Conservation (phyloP, 805 yeast genomes). For the Saccharomyces paradoxus region DNA sequence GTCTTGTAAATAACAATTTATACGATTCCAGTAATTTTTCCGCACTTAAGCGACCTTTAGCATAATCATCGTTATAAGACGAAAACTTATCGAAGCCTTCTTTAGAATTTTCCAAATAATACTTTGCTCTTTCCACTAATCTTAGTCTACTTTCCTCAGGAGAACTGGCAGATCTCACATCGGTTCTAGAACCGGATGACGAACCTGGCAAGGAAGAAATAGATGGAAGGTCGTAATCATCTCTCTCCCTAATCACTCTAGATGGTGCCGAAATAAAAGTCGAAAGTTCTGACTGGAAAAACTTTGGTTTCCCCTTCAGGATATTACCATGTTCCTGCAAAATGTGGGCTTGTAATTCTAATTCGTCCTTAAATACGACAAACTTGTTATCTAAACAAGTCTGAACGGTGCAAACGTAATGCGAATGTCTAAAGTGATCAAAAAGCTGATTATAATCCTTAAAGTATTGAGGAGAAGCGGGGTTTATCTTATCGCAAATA, state of each 20-base stretch:
- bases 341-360: slow-evolving; percentile 85
- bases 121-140: slow-evolving; percentile 78
- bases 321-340: slow-evolving; percentile 55
- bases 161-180: slow-evolving; percentile 25
- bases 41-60: slow-evolving; percentile 40
- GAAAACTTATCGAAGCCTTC: slow-evolving; percentile 42
- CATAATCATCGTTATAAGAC: slow-evolving; percentile 40
- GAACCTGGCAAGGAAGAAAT: not conserved
- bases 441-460: slow-evolving; percentile 66
- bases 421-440: slow-evolving; percentile 64
- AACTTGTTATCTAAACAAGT: slow-evolving; percentile 81
- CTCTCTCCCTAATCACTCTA: slow-evolving; percentile 19
- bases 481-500: slow-evolving; percentile 68
- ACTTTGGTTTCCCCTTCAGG: slow-evolving; percentile 26
- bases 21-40: slow-evolving; percentile 41
- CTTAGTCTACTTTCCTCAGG: slow-evolving; percentile 48
- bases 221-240: slow-evolving; percentile 3
- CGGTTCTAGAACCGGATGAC: not conserved
- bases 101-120: slow-evolving; percentile 53
- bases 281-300: slow-evolving; percentile 54
- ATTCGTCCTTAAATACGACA: slow-evolving; percentile 81
- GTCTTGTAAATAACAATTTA: slow-evolving; percentile 38
- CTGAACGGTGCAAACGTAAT: slow-evolving; percentile 69
- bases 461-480: slow-evolving; percentile 64
- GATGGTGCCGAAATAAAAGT: slow-evolving; percentile 40